Evolutionary conservation across 1,284 basidiomycete species (phyloP).

Genomic region (Pseudozyma sp.): DNA sequence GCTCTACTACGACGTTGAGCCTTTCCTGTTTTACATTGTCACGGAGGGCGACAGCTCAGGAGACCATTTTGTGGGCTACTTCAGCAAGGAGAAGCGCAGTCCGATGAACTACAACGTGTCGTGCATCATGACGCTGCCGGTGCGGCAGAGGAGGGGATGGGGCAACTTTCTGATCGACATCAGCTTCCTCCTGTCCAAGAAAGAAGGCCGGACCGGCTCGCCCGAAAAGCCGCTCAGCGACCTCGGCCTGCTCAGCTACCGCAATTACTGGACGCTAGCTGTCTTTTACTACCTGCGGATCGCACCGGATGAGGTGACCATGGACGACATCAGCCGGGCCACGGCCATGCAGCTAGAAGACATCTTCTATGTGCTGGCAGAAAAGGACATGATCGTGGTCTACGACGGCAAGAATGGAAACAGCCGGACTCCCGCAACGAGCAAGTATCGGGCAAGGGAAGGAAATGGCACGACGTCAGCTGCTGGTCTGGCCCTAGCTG

Average conservation of each 20-base stretch:
- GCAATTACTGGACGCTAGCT: slow-evolving; percentile 93
- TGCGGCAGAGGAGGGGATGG: slow-evolving; percentile 89
- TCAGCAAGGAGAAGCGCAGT: slow-evolving; percentile 97
- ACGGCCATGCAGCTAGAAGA: slow-evolving; percentile 95
- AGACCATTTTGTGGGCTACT: slow-evolving; percentile 96
- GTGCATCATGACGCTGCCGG: slow-evolving; percentile 99
- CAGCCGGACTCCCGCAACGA: slow-evolving; percentile 52
- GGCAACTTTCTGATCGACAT: slow-evolving; percentile 91
- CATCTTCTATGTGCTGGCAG: slow-evolving; percentile 80
- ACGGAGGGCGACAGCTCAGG: slow-evolving; percentile 89
- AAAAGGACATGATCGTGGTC: slow-evolving; percentile 81
- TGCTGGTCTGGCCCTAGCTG: not conserved
- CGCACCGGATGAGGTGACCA: slow-evolving; percentile 36
- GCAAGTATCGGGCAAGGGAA: slow-evolving; percentile 51
- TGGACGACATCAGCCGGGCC: slow-evolving; percentile 81
- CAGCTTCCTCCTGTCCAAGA: slow-evolving; percentile 89
- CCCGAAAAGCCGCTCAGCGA: slow-evolving; percentile 98
- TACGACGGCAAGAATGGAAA: slow-evolving; percentile 55
- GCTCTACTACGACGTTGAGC: slow-evolving; percentile 99
- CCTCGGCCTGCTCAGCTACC: slow-evolving; percentile 91
- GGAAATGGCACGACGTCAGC: slow-evolving; percentile 16
- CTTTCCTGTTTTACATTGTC: slow-evolving; percentile 98
- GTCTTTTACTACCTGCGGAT: slow-evolving; percentile 74
- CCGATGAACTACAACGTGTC: slow-evolving; percentile 92
- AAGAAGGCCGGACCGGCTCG: slow-evolving; percentile 93